Base-by-base conservation (phyloP, 1,139 yeast genomes). In the Protomyces lactucae-debilis region DNA sequence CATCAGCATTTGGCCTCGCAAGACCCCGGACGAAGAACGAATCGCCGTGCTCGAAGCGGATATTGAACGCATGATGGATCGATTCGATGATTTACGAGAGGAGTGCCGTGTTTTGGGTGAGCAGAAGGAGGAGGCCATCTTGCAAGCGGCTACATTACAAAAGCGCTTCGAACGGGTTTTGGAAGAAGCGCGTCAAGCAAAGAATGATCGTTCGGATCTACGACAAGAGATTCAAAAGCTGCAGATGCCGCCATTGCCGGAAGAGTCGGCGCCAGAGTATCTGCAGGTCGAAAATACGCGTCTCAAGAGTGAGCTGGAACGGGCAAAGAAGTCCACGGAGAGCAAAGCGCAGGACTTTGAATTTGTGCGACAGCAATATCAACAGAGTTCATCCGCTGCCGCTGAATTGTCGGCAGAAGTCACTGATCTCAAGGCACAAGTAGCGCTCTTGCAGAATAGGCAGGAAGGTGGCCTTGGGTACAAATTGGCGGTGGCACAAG, bases 331-430 rank as follows among this genome's bases (percentile, higher is more conserved):
- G 32, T 52, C 48, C 18, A n/a, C 45, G 5, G 63, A 59, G 35
- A 39, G 57, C 32, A 52, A 59, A 35, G 37, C 53, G 43, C 63
- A 59, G 16, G 63, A 59, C 37, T 59, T 59, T 21, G 63, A 59
- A n/a, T 59, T 59, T 25, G 63, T 59, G 32, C n/a, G 63, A 21
- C 63, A 59, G 36, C 63, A 59, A 32, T 59, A 59, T 52, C 63
- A 59, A 21, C 63, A 59, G 28, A 52, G 57, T 21, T 59, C 63
- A 3, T 39, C 46, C 28, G 63, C 63, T 14, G 63, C 63, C 3
- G 63, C 63, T 14, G 63, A 39, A 12, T 28, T 59, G 18, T 55
- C 63, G 5, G 32, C 52, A 12, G 63, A 59, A 18, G 54, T 52
- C 35, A 52, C 35, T 3, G 16, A 36, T 6, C 46, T 36, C 32